phyloP scores from a whole-genome alignment of 2,329 filamentous ascomycete genomes.

The Colletotrichum sp. region DNA sequence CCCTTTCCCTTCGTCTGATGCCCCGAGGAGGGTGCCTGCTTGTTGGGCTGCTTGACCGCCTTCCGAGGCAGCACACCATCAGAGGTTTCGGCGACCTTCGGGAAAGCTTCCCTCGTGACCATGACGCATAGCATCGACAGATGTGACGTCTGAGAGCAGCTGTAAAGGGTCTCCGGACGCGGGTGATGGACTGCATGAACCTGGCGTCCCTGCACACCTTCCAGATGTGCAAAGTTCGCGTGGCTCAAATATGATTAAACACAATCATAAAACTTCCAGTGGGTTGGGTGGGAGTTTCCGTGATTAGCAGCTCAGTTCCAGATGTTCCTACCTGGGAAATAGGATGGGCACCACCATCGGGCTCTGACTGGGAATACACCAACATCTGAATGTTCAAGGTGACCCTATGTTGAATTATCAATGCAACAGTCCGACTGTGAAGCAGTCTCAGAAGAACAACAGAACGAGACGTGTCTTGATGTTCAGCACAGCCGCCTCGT shows the following conservation, averaged over 20 bases:
- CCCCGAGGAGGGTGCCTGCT: conserved; percentile 9
- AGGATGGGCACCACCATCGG: neutral
- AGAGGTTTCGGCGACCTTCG: neutral
- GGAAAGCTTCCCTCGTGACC: neutral
- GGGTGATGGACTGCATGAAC: neutral
- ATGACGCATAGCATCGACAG: neutral
- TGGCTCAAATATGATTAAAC: neutral
- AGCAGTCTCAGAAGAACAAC: neutral
- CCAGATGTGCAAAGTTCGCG: neutral
- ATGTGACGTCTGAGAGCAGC: neutral
- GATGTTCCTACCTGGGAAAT: neutral
- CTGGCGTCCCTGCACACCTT: neutral
- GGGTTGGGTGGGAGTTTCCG: neutral
- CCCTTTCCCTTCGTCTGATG: conserved; percentile 3
- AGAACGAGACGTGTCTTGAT: neutral
- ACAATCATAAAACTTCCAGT: neutral
- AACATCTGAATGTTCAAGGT: neutral
- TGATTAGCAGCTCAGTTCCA: neutral
- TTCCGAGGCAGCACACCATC: neutral
- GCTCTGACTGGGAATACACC: neutral
- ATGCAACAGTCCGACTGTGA: neutral
- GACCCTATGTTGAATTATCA: neutral
- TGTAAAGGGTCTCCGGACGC: neutral
- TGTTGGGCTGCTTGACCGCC: neutral
- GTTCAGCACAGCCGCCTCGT: neutral